phyloP scores from a whole-genome alignment of 495 filamentous ascomycete genomes.

The Lophium mytilinum region DNA sequence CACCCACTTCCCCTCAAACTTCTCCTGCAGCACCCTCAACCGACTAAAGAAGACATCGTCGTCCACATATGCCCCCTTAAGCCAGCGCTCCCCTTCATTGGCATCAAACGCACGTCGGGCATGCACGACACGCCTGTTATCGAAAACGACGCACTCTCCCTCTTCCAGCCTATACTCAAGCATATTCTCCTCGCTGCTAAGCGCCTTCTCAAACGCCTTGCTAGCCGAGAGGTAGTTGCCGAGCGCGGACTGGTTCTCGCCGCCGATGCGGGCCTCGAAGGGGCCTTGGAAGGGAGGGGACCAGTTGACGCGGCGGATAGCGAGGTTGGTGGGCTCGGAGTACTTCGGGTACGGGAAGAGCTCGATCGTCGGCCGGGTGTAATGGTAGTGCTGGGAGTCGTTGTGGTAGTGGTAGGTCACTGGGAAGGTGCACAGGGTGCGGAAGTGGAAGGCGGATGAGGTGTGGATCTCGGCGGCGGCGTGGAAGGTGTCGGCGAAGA shows the following conservation, averaged over 20 bases:
- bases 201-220: constrained; percentile 35
- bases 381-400: constrained; percentile 52
- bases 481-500: constrained; percentile 66
- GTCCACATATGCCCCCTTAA: constrained; percentile 79
- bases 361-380: constrained; percentile 47
- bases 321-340: constrained; percentile 17
- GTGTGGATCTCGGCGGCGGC: constrained; percentile 46
- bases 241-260: constrained; percentile 13
- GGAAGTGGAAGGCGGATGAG: constrained; percentile 22
- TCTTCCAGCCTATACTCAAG: constrained; percentile 65
- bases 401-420: constrained; percentile 65
- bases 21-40: constrained; percentile 37
- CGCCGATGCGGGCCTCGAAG: constrained; percentile 26
- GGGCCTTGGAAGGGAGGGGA: constrained; percentile 61
- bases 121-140: constrained; percentile 73
- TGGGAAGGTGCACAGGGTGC: constrained; percentile 36
- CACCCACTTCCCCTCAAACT: constrained; percentile 17
- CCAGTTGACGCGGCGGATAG: constrained; percentile 49
- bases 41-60: constrained; percentile 54
- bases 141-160: constrained; percentile 80
- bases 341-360: constrained; percentile 24
- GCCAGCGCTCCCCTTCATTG: constrained; percentile 56
- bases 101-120: constrained; percentile 64
- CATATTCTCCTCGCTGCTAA: constrained; percentile 44
- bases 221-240: constrained; percentile 33